Percentiles rank a stretch among this genome's conserved stretches.
Evolutionary conservation across 1,284 basidiomycete genomes (phyloP).

Genomic region (Trametes hirsuta): DNA sequence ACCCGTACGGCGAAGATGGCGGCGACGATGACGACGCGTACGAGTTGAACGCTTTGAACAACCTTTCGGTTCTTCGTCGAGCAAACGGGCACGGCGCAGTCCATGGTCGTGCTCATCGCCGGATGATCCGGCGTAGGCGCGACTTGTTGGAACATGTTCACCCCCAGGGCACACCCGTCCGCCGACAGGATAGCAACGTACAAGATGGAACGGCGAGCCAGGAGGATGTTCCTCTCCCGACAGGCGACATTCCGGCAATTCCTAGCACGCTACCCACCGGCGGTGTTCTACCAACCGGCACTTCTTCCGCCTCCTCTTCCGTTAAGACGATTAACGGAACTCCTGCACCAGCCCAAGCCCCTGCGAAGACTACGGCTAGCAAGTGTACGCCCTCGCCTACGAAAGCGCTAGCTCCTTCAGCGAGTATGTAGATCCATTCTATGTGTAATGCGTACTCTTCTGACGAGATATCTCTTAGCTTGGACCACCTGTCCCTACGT

Average conservation of each 20-base stretch:
- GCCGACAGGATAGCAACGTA: slow-evolving; percentile 4
- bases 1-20: slow-evolving; percentile 20
- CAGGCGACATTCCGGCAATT: slow-evolving; percentile 10
- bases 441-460: not conserved
- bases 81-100: not conserved
- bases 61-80: not conserved
- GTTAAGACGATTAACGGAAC: slow-evolving; percentile 28
- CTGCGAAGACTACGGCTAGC: slow-evolving; percentile 30
- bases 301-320: slow-evolving; percentile 14
- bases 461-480: slow-evolving; percentile 37
- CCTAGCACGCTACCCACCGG: slow-evolving; percentile 18
- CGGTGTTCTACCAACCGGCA: slow-evolving; percentile 6
- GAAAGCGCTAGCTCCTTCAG: slow-evolving; percentile 39
- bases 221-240: slow-evolving; percentile 8
- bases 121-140: slow-evolving; percentile 25
- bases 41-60: slow-evolving; percentile 12
- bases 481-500: slow-evolving; percentile 69
- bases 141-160: not conserved
- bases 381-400: slow-evolving; percentile 44
- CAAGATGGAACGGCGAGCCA: not conserved
- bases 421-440: slow-evolving; percentile 18
- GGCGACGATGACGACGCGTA: slow-evolving; percentile 8
- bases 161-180: not conserved
- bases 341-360: slow-evolving; percentile 34
- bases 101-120: slow-evolving; percentile 15